Percentiles rank a stretch among this genome's conserved stretches.
These are phyloP conservation scores for Pseudogymnoascus sp. DNA, from an alignment of 2,329 filamentous ascomycete species.

Conservation along the genomic window DNA sequence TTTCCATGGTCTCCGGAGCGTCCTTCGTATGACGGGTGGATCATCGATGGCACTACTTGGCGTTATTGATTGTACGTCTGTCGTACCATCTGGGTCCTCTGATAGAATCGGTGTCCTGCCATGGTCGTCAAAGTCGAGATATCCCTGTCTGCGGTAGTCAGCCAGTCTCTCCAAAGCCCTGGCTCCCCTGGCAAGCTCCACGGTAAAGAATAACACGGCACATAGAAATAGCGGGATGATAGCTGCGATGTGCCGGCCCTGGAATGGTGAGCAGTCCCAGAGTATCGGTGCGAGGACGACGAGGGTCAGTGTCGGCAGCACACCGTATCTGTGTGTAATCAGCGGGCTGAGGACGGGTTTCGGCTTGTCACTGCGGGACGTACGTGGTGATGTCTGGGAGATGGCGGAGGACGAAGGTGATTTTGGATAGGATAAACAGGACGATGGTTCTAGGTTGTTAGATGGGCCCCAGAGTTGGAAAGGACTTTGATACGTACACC, in stretches of 20 bases:
- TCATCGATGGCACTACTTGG: too few species aligned
- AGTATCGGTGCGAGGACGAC: not conserved
- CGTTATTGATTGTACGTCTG: not conserved
- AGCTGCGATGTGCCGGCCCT: not conserved
- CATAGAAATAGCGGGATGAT: not conserved
- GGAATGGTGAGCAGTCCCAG: not conserved
- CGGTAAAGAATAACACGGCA: not conserved
- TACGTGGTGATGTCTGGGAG: not conserved
- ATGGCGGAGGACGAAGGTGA: not conserved
- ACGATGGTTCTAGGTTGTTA: not conserved
- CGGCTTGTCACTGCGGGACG: not conserved
- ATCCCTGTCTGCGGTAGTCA: not conserved
- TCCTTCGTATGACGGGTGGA: not conserved
- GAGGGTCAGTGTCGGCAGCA: not conserved
- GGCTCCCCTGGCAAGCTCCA: not conserved
- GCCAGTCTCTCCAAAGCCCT: not conserved
- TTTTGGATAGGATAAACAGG: not conserved
- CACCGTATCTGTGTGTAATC: not conserved
- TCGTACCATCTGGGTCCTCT: not conserved
- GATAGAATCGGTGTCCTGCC: too few species aligned
- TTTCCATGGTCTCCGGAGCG: too few species aligned
- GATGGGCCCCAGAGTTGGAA: not conserved
- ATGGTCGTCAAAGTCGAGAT: too few species aligned
- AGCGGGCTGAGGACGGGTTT: not conserved
- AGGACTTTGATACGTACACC: not conserved